phyloP scores from a whole-genome alignment of 164 flowering plant genomes.

The Sextonia rubra region DNA sequence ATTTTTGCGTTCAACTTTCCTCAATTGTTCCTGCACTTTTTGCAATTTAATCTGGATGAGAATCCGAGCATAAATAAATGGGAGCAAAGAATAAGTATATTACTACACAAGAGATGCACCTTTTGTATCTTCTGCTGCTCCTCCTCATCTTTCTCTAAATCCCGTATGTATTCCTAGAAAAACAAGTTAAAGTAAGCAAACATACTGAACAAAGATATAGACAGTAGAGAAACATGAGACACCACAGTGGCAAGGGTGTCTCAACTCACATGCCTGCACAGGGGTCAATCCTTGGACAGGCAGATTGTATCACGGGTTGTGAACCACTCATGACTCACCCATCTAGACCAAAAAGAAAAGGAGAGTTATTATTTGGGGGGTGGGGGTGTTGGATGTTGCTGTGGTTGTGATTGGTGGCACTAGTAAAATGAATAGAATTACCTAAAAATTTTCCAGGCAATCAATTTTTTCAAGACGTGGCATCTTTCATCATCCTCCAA shows the following conservation, averaged over 20 bases:
- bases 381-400: no score
- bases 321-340: background rate
- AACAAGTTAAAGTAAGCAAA: constrained; percentile 16
- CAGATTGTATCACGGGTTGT: background rate
- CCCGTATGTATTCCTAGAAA: constrained; percentile 77
- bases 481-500: constrained; percentile 94
- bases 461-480: constrained; percentile 85
- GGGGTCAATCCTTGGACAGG: background rate
- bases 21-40: constrained; percentile 60
- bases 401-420: no score
- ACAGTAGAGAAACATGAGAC: background rate
- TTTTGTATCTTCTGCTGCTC: constrained; percentile 87
- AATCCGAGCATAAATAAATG: background rate
- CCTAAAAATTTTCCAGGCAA: constrained; percentile 82
- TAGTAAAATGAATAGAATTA: constrained; percentile 13
- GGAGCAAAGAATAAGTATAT: background rate
- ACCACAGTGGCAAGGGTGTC: background rate
- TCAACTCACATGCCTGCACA: background rate
- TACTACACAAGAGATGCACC: constrained; percentile 31
- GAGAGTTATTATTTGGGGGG: no score
- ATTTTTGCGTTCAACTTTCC: constrained; percentile 81
- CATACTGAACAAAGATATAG: background rate
- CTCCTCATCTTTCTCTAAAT: constrained; percentile 90
- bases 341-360: background rate
- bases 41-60: background rate